phyloP scores from a whole-genome alignment of 768 basidiomycete genomes.

The Lactarius tabidus region DNA sequence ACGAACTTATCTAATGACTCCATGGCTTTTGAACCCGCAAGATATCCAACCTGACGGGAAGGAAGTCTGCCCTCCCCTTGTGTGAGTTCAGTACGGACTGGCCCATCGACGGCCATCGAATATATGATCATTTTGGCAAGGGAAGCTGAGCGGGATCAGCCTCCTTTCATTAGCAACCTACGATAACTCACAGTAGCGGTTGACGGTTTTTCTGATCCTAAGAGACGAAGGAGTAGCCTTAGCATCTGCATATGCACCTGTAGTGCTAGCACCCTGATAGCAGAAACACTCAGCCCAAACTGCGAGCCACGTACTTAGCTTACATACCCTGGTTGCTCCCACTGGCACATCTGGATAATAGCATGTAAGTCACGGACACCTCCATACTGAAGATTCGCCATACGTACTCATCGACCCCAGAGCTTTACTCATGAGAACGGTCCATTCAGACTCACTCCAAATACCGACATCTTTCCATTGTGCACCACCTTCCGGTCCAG shows the following conservation, averaged over 20 bases:
- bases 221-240: constrained; percentile 51
- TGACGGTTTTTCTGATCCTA: constrained; percentile 66
- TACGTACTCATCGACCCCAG: constrained; percentile 71
- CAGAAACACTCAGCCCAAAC: constrained; percentile 16
- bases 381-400: neutral
- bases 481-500: constrained; percentile 52
- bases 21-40: constrained; percentile 83
- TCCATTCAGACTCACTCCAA: constrained; percentile 82
- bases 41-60: constrained; percentile 46
- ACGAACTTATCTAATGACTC: constrained; percentile 85
- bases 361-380: neutral
- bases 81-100: constrained; percentile 43
- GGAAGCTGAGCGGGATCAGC: constrained; percentile 33
- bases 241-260: constrained; percentile 66
- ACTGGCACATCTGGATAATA: constrained; percentile 59
- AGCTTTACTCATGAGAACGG: constrained; percentile 75
- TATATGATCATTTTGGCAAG: constrained; percentile 85
- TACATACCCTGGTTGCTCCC: constrained; percentile 56
- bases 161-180: neutral
- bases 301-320: neutral
- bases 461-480: constrained; percentile 85
- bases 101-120: constrained; percentile 82
- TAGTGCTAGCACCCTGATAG: constrained; percentile 55
- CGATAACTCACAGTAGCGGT: constrained; percentile 51
- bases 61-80: constrained; percentile 29